These are phyloP conservation scores for Populus tomentosa DNA, from an alignment of 441 rosid genomes.

Conservation along the genomic window DNA sequence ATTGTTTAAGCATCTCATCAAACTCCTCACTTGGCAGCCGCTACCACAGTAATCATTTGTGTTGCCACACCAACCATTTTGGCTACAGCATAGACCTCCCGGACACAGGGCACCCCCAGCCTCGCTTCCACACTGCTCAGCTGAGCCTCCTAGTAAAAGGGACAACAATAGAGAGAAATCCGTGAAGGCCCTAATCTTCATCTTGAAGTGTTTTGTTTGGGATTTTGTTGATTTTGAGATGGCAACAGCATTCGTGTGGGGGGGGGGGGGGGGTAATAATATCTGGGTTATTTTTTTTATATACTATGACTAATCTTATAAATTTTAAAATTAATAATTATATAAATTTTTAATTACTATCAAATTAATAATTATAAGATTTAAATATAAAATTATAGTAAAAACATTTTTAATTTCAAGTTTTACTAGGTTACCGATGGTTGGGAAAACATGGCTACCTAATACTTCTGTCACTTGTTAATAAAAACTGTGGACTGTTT, in stretches of 20 bases:
- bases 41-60: conserved; percentile 27
- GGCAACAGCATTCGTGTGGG: not conserved
- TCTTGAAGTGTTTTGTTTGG: not conserved
- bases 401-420: too few relatives aligned
- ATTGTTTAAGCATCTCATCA: conserved; percentile 44
- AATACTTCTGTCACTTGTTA: too few relatives aligned
- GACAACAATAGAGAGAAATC: not conserved
- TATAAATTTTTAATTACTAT: too few relatives aligned
- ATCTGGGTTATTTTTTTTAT: too few relatives aligned
- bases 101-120: conserved; percentile 52
- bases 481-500: too few relatives aligned
- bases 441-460: too few relatives aligned
- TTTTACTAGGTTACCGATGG: too few relatives aligned
- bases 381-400: too few relatives aligned
- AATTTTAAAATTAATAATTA: too few relatives aligned
- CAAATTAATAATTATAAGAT: too few relatives aligned
- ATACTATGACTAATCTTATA: too few relatives aligned
- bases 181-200: not conserved
- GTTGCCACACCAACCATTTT: conserved; percentile 47
- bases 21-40: conserved; percentile 44
- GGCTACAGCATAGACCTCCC: conserved; percentile 48
- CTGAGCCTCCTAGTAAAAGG: not conserved
- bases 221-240: not conserved
- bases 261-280: fast-evolving
- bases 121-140: conserved; percentile 40